These are phyloP conservation scores for Aspergillus bombycis DNA, from an alignment of 2,329 filamentous ascomycete species.

Conservation along the genomic window DNA sequence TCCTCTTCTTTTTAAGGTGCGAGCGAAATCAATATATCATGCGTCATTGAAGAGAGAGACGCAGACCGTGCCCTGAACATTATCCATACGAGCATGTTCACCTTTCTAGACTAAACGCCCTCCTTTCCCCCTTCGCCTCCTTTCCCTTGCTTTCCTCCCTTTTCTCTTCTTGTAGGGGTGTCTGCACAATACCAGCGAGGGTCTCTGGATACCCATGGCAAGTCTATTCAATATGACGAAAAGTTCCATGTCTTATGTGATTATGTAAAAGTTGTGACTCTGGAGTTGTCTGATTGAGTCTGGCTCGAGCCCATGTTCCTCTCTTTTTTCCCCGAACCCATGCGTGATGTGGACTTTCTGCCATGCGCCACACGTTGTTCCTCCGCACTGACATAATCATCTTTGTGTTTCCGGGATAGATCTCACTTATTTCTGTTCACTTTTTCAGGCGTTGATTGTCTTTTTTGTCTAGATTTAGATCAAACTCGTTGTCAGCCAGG, in stretches of 20 bases:
- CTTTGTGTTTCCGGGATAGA: background rate
- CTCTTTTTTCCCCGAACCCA: background rate
- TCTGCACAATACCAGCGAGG: background rate
- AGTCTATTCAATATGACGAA: conserved; percentile 9
- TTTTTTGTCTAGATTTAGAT: background rate
- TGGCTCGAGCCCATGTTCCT: background rate
- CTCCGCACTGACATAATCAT: background rate
- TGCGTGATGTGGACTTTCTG: background rate
- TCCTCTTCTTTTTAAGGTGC: conserved; percentile 63
- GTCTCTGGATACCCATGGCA: conserved; percentile 21
- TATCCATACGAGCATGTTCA: conserved; percentile 94
- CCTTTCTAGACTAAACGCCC: conserved; percentile 73
- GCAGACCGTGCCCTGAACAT: conserved; percentile 94
- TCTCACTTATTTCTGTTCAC: background rate
- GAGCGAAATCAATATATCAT: conserved; percentile 98
- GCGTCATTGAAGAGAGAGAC: conserved; percentile 89
- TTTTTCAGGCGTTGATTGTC: background rate
- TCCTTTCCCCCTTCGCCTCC: background rate
- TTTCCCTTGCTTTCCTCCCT: background rate
- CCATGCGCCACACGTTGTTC: background rate
- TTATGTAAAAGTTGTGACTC: background rate
- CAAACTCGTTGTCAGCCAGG: background rate
- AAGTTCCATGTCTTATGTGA: conserved; percentile 6
- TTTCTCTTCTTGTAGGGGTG: conserved; percentile 1
- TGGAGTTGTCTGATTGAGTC: background rate